A percentile compares a stretch with the other conserved stretches of the same genome.
Conservation (phyloP, 2,329 filamentous ascomycete species). For the Alternaria sp. region DNA sequence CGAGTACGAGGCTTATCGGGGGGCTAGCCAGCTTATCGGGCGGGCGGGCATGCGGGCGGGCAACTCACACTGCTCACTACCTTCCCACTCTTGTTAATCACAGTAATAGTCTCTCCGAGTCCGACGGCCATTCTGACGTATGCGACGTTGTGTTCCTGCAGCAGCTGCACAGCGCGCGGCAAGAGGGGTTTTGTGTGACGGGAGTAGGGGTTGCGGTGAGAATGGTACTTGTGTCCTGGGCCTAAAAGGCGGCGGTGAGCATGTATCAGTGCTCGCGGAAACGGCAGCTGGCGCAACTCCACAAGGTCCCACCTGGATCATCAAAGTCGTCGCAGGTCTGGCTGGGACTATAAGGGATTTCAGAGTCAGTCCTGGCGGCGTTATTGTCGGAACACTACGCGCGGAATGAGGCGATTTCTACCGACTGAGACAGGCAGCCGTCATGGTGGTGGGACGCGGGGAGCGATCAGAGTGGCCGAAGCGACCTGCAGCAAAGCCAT, state of each 20-base stretch:
- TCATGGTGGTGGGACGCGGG: slow-evolving; percentile 32
- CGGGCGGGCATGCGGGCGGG: background rate
- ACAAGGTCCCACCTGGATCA: slow-evolving; percentile 33
- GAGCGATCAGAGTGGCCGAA: slow-evolving; percentile 24
- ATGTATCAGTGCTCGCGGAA: slow-evolving; percentile 41
- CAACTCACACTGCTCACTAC: slow-evolving; percentile 82
- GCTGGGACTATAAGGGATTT: slow-evolving; percentile 17
- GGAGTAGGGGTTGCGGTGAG: slow-evolving; percentile 19
- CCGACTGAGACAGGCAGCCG: slow-evolving; percentile 24
- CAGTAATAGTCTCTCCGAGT: slow-evolving; percentile 79
- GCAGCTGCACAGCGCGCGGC: slow-evolving; percentile 31
- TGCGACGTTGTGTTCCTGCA: slow-evolving; percentile 26
- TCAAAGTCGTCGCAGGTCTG: slow-evolving; percentile 16
- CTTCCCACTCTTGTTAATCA: slow-evolving; percentile 91
- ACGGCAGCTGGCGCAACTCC: slow-evolving; percentile 33
- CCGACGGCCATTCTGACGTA: slow-evolving; percentile 54
- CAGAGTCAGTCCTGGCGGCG: slow-evolving; percentile 1
- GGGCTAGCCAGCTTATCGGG: slow-evolving; percentile 13
- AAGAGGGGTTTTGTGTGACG: slow-evolving; percentile 34
- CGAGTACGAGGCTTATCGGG: slow-evolving; percentile 17
- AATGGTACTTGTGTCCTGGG: slow-evolving; percentile 29
- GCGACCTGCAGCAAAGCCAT: slow-evolving; percentile 31
- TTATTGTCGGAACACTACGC: slow-evolving; percentile 18
- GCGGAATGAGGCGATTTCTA: slow-evolving; percentile 40
- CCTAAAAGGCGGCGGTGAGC: slow-evolving; percentile 43